Evolutionary conservation across 345 rosid genomes (phyloP).

Genomic region (Arabidopsis arenosa): DNA sequence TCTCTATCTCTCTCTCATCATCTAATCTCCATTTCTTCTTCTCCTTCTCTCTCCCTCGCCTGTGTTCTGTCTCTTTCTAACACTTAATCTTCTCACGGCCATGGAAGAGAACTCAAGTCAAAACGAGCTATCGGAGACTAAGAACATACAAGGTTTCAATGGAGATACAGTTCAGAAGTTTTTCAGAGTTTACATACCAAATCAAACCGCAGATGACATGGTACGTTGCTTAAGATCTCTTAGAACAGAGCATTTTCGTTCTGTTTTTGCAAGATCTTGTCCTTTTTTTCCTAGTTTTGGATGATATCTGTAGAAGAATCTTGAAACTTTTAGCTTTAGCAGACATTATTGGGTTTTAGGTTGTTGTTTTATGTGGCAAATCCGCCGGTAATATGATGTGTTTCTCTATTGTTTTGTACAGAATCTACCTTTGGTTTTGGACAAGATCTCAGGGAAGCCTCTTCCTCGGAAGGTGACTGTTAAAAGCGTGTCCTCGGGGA

Average conservation of each 20-base stretch:
- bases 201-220: neutral
- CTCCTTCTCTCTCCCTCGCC: neutral
- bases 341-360: neutral
- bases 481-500: neutral
- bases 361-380: neutral
- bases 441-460: neutral
- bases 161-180: neutral
- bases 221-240: neutral
- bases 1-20: neutral
- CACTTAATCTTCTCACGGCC: neutral
- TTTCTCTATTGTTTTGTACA: neutral
- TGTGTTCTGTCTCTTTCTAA: neutral
- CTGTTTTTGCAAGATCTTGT: neutral
- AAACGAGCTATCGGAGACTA: neutral
- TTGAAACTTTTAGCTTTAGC: neutral
- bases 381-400: neutral
- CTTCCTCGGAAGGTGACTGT: slow-evolving; percentile 5
- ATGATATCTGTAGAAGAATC: neutral
- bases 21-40: no score
- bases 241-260: neutral
- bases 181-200: slow-evolving; percentile 4
- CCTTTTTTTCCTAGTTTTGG: neutral
- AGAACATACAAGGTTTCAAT: neutral
- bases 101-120: neutral
- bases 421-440: slow-evolving; percentile 13